These are phyloP conservation scores for Geotrichum cucujoidarum DNA, from an alignment of 1,139 yeast species.

Conservation along the genomic window DNA sequence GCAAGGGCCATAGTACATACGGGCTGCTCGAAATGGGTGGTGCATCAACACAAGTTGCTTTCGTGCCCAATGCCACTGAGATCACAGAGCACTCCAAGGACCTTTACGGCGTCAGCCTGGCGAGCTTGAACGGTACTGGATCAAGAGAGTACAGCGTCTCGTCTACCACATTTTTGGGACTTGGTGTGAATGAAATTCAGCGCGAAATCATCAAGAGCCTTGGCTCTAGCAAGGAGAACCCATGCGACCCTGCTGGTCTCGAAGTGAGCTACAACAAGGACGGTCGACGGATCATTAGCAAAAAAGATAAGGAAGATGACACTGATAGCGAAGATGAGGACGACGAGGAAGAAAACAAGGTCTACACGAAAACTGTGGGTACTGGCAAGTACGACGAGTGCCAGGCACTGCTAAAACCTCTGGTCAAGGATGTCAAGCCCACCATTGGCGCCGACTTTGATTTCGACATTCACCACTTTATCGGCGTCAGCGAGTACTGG, in stretches of 20 bases:
- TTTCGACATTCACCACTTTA: constrained; percentile 59
- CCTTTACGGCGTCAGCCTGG: constrained; percentile 48
- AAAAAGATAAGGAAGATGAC: constrained; percentile 10
- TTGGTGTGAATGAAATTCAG: constrained; percentile 71
- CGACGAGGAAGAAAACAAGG: constrained; percentile 9
- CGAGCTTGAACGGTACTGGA: constrained; percentile 35
- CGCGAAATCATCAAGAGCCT: constrained; percentile 41
- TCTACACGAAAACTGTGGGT: constrained; percentile 43
- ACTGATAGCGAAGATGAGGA: constrained; percentile 36
- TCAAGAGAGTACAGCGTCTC: constrained; percentile 45
- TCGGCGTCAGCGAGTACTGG: constrained; percentile 83
- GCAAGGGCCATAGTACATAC: constrained; percentile 54
- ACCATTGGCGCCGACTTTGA: constrained; percentile 59
- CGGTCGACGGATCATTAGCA: constrained; percentile 5
- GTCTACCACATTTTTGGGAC: constrained; percentile 66
- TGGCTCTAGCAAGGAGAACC: constrained; percentile 36
- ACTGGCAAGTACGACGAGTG: constrained; percentile 58
- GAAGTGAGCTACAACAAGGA: constrained; percentile 14
- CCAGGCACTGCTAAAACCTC: constrained; percentile 47
- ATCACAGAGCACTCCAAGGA: constrained; percentile 51
- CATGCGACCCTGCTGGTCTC: constrained; percentile 44
- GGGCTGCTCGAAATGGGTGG: constrained; percentile 88
- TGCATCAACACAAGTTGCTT: constrained; percentile 79
- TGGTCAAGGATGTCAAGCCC: constrained; percentile 36
- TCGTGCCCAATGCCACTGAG: constrained; percentile 61